Evolutionary conservation across 78 protist genomes (phyloP).

Genomic region (Dictyostelium discoideum): DNA sequence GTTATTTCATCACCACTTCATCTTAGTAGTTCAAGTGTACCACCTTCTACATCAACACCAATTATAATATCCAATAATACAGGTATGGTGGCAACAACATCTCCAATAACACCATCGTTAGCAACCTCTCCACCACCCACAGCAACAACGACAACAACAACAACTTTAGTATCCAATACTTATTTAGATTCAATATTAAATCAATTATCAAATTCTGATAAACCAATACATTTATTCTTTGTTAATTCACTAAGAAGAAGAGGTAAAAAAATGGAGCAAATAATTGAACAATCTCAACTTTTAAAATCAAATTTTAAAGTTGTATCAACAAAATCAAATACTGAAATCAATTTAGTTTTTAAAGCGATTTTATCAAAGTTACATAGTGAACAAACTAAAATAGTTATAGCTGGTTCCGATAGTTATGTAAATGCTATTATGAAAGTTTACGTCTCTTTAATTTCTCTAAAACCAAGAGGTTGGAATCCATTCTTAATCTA

Average conservation of each 20-base stretch:
- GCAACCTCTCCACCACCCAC: not conserved
- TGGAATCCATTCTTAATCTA: conserved; percentile 71
- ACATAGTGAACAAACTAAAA: conserved; percentile 1
- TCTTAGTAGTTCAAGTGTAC: not conserved
- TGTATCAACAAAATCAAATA: conserved; percentile 37
- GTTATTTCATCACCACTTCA: conserved; percentile 8
- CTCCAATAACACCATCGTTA: not conserved
- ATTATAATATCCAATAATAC: not conserved
- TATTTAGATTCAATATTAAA: not conserved
- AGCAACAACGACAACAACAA: not conserved
- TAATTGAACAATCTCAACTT: not conserved
- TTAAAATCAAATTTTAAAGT: not conserved
- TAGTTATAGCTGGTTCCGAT: conserved; percentile 56
- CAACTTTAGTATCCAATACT: not conserved
- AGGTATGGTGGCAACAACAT: not conserved
- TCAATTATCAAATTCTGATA: conserved; percentile 22
- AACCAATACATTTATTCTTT: conserved; percentile 26
- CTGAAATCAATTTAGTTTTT: not conserved
- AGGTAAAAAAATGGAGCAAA: conserved; percentile 53
- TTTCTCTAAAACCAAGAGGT: conserved; percentile 57
- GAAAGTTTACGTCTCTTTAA: conserved; percentile 17
- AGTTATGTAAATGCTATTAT: conserved; percentile 24
- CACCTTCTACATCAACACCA: not conserved
- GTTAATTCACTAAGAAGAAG: conserved; percentile 38
- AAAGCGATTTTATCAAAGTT: conserved; percentile 5